These are phyloP conservation scores for Aspergillus tubingensis DNA, from an alignment of 2,329 filamentous ascomycete genomes.

Conservation along the genomic window DNA sequence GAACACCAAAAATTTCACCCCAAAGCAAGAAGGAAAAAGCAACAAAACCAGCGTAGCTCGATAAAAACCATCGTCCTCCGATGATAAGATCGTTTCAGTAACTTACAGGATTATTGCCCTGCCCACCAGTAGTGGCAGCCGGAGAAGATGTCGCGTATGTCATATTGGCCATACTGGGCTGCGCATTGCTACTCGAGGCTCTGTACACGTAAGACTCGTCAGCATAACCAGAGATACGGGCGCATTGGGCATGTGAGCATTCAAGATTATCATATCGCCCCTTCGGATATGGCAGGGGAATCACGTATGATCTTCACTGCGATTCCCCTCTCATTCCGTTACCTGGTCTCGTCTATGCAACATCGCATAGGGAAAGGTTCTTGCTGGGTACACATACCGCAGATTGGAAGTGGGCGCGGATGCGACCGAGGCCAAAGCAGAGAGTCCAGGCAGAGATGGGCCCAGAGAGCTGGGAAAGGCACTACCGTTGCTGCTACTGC, in stretches of 20 bases:
- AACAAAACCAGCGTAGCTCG: constrained; percentile 13
- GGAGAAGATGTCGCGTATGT: constrained; percentile 65
- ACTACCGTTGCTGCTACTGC: constrained; percentile 28
- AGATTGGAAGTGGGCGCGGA: constrained; percentile 54
- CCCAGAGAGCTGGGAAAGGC: constrained; percentile 38
- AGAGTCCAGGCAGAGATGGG: constrained; percentile 57
- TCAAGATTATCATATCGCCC: background rate
- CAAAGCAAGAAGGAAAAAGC: constrained; percentile 18
- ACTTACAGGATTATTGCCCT: constrained; percentile 53
- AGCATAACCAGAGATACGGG: constrained; percentile 18
- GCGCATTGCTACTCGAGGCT: constrained; percentile 46
- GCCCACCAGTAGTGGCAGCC: constrained; percentile 65
- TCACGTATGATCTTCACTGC: background rate
- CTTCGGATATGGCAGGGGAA: background rate
- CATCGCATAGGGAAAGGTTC: background rate
- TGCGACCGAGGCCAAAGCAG: constrained; percentile 61
- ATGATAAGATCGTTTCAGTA: background rate
- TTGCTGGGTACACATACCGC: constrained; percentile 45
- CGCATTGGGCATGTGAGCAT: background rate
- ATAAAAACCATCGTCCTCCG: background rate
- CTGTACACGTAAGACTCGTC: constrained; percentile 29
- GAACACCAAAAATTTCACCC: constrained; percentile 6
- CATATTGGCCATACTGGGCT: constrained; percentile 59
- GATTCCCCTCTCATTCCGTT: background rate
- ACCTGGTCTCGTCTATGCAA: background rate